A percentile compares a stretch with the other conserved stretches of the same genome.
Evolutionary conservation across 495 filamentous ascomycete genomes (phyloP).

Genomic region (Neurospora tetrasperma): DNA sequence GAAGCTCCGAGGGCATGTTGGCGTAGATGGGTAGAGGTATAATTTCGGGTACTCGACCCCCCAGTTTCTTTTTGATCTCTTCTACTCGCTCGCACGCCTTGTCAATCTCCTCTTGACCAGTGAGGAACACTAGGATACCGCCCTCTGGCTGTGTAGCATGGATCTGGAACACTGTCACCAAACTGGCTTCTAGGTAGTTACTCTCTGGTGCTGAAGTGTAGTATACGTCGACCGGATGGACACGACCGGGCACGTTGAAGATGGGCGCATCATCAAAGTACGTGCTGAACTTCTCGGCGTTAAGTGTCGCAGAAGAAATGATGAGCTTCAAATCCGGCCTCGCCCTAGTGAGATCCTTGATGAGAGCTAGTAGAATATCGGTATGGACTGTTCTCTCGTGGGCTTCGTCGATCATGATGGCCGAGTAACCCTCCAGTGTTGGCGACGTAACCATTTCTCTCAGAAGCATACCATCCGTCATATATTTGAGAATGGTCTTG

Average conservation of each 20-base stretch:
- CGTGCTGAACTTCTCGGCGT: constrained; percentile 82
- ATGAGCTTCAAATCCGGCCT: constrained; percentile 83
- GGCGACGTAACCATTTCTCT: constrained; percentile 89
- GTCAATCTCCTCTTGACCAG: constrained; percentile 87
- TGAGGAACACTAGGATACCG: constrained; percentile 86
- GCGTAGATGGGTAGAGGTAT: constrained; percentile 84
- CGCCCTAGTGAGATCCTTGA: constrained; percentile 84
- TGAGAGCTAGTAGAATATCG: constrained; percentile 80
- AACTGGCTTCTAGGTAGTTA: constrained; percentile 84
- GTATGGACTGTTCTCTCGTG: constrained; percentile 90
- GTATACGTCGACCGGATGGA: constrained; percentile 85
- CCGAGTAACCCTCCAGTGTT: constrained; percentile 72
- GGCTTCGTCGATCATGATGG: constrained; percentile 94
- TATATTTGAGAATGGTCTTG: constrained; percentile 90
- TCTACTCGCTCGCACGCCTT: constrained; percentile 69
- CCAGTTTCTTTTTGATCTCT: constrained; percentile 72
- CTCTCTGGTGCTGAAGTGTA: constrained; percentile 89
- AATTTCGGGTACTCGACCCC: constrained; percentile 74
- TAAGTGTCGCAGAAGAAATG: constrained; percentile 91
- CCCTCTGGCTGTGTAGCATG: constrained; percentile 79
- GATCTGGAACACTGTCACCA: constrained; percentile 94
- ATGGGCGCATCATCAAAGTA: constrained; percentile 96
- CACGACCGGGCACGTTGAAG: constrained; percentile 88
- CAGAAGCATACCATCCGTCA: constrained; percentile 96
- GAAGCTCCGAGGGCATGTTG: constrained; percentile 75